Base-by-base conservation (phyloP, 1,284 basidiomycete species). In the Moesziomyces aphidis region DNA sequence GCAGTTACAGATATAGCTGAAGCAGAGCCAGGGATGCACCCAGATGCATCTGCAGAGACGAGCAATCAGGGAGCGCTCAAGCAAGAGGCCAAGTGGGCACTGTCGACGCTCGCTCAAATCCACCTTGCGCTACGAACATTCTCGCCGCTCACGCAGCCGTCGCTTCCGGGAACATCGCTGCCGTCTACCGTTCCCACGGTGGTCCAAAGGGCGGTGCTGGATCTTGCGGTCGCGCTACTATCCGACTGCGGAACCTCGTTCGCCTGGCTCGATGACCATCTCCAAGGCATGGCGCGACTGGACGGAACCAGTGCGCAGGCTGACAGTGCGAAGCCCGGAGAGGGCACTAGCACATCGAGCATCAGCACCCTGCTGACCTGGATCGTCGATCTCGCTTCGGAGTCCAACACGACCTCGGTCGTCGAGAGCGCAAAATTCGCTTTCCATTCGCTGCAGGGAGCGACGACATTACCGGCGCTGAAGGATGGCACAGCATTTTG, bases 51-150 rank as follows among this genome's bases (percentile, higher is more conserved):
- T 15, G 42, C 26, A 19, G 23, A 21, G 22, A 59, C 17, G 13
- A 42, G 19, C 19, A 19, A 11, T 1, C 39, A 17, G 15, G 19
- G 17, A 15, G 2, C 5, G 39, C 15, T 42, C 17, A 46, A 46
- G 48, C 24, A 66, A 26, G 64, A 66, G 15, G 52, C 42, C 4
- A 52, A 62, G 21, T 69, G 65, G 61, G 55, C 71, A 5, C 47
- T 74, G 17, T 70, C 72, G 5, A 62, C 72, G 1, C 62, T 74
- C 1, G 66, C 67, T 3, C 72, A 67, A 19, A 58, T 67, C n/a
- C 68, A 70, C 24, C 10, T 74, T 1, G 72, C 72, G 3, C 55
- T 74, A 10, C 58, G 64, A 15, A 53, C 60, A 1, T 70, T 74
- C n/a, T 50, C 63, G 5, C 57, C 67, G 21, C 62, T 74, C 22